These are phyloP conservation scores for Fusarium tuaranense DNA, from an alignment of 2,329 filamentous ascomycete species.

Conservation along the genomic window DNA sequence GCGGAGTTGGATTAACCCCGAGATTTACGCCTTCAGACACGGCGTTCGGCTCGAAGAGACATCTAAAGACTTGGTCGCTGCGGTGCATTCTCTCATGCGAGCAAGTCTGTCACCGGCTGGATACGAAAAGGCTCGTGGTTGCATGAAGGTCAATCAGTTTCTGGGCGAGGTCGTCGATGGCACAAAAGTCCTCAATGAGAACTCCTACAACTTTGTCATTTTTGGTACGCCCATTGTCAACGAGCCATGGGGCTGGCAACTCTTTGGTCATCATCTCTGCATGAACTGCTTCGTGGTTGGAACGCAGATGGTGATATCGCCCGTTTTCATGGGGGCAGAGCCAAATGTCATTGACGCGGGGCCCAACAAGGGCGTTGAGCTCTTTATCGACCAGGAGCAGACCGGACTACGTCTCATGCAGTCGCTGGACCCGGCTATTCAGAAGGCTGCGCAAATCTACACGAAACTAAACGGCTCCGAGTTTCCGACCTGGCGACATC, in stretches of 20 bases:
- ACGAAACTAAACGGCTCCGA: conserved; percentile 69
- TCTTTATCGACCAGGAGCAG: conserved; percentile 72
- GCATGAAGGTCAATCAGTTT: conserved; percentile 81
- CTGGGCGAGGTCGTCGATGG: conserved; percentile 74
- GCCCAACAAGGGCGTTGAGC: conserved; percentile 70
- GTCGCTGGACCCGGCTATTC: conserved; percentile 46
- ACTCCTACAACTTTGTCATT: conserved; percentile 79
- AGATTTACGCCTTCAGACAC: conserved; percentile 74
- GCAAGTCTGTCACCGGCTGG: conserved; percentile 74
- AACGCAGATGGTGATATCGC: conserved; percentile 73
- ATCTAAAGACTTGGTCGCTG: conserved; percentile 53
- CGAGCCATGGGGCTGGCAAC: conserved; percentile 76
- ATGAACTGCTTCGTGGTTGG: conserved; percentile 75
- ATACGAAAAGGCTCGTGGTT: conserved; percentile 74
- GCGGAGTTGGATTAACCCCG: conserved; percentile 76
- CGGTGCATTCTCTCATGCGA: conserved; percentile 66
- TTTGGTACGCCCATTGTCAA: conserved; percentile 71
- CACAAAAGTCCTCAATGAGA: conserved; percentile 74
- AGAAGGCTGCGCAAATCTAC: conserved; percentile 41
- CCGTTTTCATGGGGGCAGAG: conserved; percentile 83
- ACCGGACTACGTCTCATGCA: conserved; percentile 77
- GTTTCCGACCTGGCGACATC: conserved; percentile 77
- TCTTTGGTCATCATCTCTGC: conserved; percentile 83
- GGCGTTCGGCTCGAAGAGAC: conserved; percentile 76
- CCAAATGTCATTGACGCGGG: conserved; percentile 78